Percentiles rank a stretch among this genome's conserved stretches.
These are phyloP conservation scores for Yamadazyma taylorii DNA, from an alignment of 1,139 yeast species.

Conservation along the genomic window DNA sequence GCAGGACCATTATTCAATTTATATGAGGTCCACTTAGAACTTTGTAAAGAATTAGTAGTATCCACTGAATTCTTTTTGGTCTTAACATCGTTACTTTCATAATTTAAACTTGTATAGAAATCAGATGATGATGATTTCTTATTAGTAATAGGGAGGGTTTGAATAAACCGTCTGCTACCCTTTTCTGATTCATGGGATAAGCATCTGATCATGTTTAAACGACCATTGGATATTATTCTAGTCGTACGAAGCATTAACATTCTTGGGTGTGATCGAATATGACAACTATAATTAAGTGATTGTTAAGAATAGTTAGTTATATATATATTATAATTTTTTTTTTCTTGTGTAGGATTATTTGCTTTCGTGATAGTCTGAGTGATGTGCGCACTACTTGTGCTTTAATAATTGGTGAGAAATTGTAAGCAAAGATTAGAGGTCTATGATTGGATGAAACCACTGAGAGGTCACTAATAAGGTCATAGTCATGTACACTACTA, in stretches of 20 bases:
- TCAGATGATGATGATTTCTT: conserved; percentile 19
- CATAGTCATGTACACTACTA: no score
- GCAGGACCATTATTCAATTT: conserved; percentile 15
- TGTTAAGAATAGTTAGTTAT: background rate
- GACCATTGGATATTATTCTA: conserved; percentile 17
- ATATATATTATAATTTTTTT: conserved; percentile 1
- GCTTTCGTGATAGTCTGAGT: conserved; percentile 2
- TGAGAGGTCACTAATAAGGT: no score
- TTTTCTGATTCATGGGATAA: conserved; percentile 28
- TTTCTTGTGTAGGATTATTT: conserved; percentile 1
- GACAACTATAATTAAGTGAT: background rate
- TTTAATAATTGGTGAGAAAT: no score
- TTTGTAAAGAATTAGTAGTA: conserved; percentile 14
- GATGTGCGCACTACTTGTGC: background rate
- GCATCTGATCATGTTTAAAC: conserved; percentile 20
- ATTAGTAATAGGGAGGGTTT: conserved; percentile 36
- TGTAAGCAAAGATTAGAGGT: conserved; percentile 7
- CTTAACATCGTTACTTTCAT: conserved; percentile 14
- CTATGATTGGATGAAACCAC: conserved; percentile 4
- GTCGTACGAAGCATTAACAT: conserved; percentile 7
- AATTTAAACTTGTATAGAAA: conserved; percentile 32
- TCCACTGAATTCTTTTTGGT: conserved; percentile 12
- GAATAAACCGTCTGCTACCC: conserved; percentile 41
- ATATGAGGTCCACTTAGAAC: conserved; percentile 25
- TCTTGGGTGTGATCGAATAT: background rate